phyloP scores from a whole-genome alignment of 129 eudicot species.

The Chrysanthemum makinoi region DNA sequence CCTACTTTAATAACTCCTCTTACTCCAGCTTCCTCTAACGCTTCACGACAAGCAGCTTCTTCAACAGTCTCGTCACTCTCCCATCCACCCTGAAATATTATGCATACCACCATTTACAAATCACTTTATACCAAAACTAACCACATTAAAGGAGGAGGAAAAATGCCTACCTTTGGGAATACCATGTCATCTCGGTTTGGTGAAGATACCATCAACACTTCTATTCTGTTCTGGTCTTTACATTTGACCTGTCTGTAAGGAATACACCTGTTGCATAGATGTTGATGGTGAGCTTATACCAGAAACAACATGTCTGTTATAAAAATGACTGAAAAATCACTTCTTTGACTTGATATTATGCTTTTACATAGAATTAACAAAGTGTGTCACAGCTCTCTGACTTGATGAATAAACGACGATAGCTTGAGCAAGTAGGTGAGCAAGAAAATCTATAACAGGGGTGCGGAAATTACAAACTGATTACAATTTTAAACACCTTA shows the following conservation, averaged over 20 bases:
- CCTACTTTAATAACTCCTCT: constrained; percentile 52
- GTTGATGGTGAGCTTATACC: constrained; percentile 16
- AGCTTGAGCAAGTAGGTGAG: too few relatives aligned
- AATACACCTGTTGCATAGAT: constrained; percentile 50
- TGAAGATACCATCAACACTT: constrained; percentile 65
- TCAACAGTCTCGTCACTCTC: constrained; percentile 66
- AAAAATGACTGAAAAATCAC: neutral
- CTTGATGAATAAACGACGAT: too few relatives aligned
- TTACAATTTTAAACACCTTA: too few relatives aligned
- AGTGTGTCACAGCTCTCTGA: neutral
- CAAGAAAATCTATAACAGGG: neutral
- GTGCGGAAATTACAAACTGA: too few relatives aligned
- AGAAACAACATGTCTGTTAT: constrained; percentile 2
- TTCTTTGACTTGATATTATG: neutral
- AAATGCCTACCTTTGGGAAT: constrained; percentile 53
- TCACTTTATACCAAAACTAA: constrained; percentile 17
- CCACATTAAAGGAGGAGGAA: neutral
- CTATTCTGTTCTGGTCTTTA: constrained; percentile 36
- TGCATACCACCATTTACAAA: constrained; percentile 1
- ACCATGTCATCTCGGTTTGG: constrained; percentile 67
- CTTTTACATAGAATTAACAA: neutral
- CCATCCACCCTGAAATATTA: constrained; percentile 68
- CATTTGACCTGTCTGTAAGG: constrained; percentile 47
- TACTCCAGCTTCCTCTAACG: constrained; percentile 77
- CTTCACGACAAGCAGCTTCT: constrained; percentile 76